Evolutionary conservation across 805 yeast species (phyloP).

Genomic region (Torulaspora maleeae): DNA sequence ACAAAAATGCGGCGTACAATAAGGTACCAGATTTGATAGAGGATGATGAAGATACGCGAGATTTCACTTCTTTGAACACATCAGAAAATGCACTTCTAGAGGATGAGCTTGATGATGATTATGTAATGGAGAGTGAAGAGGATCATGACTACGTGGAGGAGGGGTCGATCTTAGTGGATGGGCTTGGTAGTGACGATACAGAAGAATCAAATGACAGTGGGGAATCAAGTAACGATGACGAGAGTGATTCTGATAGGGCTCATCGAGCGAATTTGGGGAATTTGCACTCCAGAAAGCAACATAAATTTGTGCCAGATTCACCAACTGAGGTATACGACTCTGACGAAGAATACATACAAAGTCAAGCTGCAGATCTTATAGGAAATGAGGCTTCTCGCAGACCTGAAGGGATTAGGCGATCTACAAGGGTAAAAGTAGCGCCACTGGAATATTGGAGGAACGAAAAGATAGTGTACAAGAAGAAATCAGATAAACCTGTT

Average conservation of each 20-base stretch:
- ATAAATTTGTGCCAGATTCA: constrained; percentile 13
- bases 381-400: constrained; percentile 20
- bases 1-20: constrained; percentile 38
- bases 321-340: constrained; percentile 22
- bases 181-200: constrained; percentile 13
- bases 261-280: background rate
- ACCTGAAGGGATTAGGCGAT: constrained; percentile 48
- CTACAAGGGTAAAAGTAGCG: constrained; percentile 58
- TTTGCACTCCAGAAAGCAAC: background rate
- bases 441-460: constrained; percentile 84
- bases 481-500: constrained; percentile 39
- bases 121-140: constrained; percentile 24
- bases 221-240: constrained; percentile 8
- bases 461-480: constrained; percentile 62
- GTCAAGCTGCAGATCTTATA: constrained; percentile 19
- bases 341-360: constrained; percentile 24
- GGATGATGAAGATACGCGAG: constrained; percentile 55
- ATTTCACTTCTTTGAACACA: constrained; percentile 30
- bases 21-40: constrained; percentile 71
- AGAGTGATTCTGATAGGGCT: constrained; percentile 8
- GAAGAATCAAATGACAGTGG: constrained; percentile 16
- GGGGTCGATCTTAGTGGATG: constrained; percentile 16
- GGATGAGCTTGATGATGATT: constrained; percentile 26
- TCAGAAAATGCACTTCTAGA: constrained; percentile 34
- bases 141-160: constrained; percentile 36